phyloP scores from a whole-genome alignment of 257 asterid genomes.

The Echium plantagineum region DNA sequence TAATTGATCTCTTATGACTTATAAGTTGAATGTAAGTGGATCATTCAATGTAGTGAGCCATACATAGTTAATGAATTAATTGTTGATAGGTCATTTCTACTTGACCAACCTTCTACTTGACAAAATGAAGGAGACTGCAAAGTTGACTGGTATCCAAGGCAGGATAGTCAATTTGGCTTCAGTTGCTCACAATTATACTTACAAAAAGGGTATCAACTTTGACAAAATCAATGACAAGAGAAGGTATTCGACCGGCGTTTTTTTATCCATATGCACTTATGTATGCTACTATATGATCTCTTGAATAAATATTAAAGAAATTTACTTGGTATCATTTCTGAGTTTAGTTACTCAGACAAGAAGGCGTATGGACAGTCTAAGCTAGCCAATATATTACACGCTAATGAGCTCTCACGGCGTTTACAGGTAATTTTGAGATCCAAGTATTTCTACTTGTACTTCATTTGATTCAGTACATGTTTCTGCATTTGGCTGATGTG shows the following conservation, averaged over 20 bases:
- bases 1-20: no score
- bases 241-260: constrained; percentile 22
- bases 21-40: no score
- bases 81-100: constrained; percentile 72
- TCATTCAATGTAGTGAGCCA: no score
- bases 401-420: constrained; percentile 64
- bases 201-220: constrained; percentile 46
- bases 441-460: no score
- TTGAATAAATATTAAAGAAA: neutral
- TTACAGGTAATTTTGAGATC: constrained; percentile 32
- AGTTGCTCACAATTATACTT: constrained; percentile 58
- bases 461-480: no score
- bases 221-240: constrained; percentile 40
- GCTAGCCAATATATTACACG: constrained; percentile 69
- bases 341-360: constrained; percentile 58
- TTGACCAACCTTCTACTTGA: constrained; percentile 81
- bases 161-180: constrained; percentile 81
- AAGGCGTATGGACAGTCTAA: constrained; percentile 86
- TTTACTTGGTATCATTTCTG: neutral
- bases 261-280: neutral
- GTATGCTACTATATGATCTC: neutral
- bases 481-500: no score
- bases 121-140: constrained; percentile 76
- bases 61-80: neutral
- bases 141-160: constrained; percentile 53